Evolutionary conservation across 768 basidiomycete genomes (phyloP), one percentile per base, ranked within the genome.

Genomic region (Serendipita sp.): DNA sequence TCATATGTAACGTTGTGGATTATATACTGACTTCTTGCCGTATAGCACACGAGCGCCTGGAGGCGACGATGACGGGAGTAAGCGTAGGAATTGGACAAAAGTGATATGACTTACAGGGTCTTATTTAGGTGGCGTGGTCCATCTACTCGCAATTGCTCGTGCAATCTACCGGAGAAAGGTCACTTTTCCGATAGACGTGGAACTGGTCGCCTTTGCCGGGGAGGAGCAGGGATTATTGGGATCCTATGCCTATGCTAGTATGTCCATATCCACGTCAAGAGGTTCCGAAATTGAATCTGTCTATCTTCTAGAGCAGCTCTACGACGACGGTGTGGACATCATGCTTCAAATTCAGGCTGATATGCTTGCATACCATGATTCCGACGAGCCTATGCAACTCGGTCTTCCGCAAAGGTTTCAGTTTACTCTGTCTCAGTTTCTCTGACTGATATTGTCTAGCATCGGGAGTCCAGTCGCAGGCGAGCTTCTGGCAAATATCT

Each of bases 151-250:
- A 2, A 88, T 95, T 66, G 91, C 91, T 2, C 82, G 82, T 44
- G 81, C 84, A 2, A 88, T 96, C 67, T 77, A 76, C 36, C 78
- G 81, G 44, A 81, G 81, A 66, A 80, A 81, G 15, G 71, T 95
- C 69, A 79, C 74, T 58, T 93, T 94, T 76, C 78, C 81, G 53
- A 81, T 81, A 70, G 85, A 85, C 68, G 87, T 95, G 16, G 85
- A 90, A 68, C 78, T 96, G 6, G 84, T 82, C 44, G 83, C 85
- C 58, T 95, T 95, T 68, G 87, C 91, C 1, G 93, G 92, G 3
- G 93, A 96, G 71, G 93, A 96, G 69, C 93, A 96, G 70, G 93
- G 93, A 3, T 74, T 93, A 15, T 71, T 82, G 13, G 93, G 93
- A 33, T 89, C 86, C 23, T 80, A 74, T 66, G 83, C 84, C 4